Conservation (phyloP, 345 rosid species). For the Lepidium didymum region DNA sequence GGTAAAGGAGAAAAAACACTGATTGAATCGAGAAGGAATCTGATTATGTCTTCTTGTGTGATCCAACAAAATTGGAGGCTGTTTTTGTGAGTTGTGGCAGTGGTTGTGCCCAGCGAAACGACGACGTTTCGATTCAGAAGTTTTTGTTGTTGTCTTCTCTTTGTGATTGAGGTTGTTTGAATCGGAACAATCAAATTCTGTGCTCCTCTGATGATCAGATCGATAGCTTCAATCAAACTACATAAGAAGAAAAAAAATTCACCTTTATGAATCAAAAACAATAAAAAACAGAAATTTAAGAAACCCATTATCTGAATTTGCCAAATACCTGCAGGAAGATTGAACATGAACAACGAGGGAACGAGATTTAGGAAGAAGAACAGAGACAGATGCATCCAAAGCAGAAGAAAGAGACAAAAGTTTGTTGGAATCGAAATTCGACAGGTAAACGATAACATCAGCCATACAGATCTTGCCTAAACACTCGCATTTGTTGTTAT, state of each 20-base stretch:
- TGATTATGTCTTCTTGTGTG: slow-evolving; percentile 80
- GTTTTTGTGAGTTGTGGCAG: slow-evolving; percentile 27
- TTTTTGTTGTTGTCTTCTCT: slow-evolving; percentile 56
- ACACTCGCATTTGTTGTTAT: slow-evolving; percentile 44
- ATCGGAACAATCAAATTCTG: slow-evolving; percentile 84
- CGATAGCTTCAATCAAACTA: slow-evolving; percentile 78
- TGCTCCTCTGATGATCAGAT: slow-evolving; percentile 71
- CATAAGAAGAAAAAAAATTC: neutral
- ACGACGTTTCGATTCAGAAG: slow-evolving; percentile 29
- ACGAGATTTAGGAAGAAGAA: slow-evolving; percentile 43
- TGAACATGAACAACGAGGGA: slow-evolving; percentile 52
- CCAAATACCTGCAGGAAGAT: slow-evolving; percentile 56
- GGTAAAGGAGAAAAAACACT: slow-evolving; percentile 71
- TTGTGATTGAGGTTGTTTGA: slow-evolving; percentile 36
- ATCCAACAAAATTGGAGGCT: slow-evolving; percentile 85
- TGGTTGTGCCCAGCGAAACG: slow-evolving; percentile 24
- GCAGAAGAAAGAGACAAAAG: slow-evolving; percentile 49
- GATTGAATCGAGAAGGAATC: slow-evolving; percentile 75
- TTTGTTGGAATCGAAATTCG: slow-evolving; percentile 38
- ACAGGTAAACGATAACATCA: slow-evolving; percentile 77
- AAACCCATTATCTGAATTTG: neutral
- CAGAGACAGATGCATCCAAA: slow-evolving; percentile 54
- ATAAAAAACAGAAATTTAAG: neutral
- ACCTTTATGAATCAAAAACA: neutral
- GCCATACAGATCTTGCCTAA: slow-evolving; percentile 86